Evolutionary conservation across 2,329 filamentous ascomycete species (phyloP).

Genomic region (Pleomassaria siparia): DNA sequence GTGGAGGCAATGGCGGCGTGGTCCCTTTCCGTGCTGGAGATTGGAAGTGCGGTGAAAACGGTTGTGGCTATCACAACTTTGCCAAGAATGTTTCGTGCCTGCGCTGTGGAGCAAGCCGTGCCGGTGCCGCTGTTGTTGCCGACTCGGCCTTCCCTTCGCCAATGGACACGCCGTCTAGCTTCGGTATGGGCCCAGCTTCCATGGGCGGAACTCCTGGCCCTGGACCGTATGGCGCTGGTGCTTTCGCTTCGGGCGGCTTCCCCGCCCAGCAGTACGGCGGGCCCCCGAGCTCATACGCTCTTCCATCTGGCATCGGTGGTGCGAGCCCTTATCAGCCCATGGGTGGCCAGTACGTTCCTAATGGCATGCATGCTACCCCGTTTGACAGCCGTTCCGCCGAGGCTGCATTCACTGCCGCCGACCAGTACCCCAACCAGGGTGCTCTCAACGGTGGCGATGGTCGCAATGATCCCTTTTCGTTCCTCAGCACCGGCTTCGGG

Average conservation of each 20-base stretch:
- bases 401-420: conserved; percentile 87
- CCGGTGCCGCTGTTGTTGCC: conserved; percentile 89
- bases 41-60: conserved; percentile 98
- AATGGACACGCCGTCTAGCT: conserved; percentile 83
- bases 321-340: conserved; percentile 79
- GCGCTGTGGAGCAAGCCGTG: conserved; percentile 91
- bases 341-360: conserved; percentile 68
- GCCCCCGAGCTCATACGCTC: conserved; percentile 82
- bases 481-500: conserved; percentile 73
- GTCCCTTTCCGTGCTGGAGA: conserved; percentile 98
- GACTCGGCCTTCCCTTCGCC: conserved; percentile 89
- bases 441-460: conserved; percentile 66
- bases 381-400: conserved; percentile 95
- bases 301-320: conserved; percentile 82
- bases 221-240: conserved; percentile 71
- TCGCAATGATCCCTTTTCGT: conserved; percentile 77
- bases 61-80: conserved; percentile 98
- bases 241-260: conserved; percentile 64
- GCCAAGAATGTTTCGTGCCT: conserved; percentile 99
- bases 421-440: conserved; percentile 77
- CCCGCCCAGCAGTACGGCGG: conserved; percentile 80
- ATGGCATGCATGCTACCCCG: conserved; percentile 77
- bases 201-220: conserved; percentile 73
- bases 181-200: conserved; percentile 82
- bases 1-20: conserved; percentile 78